A percentile compares a stretch with the other conserved stretches of the same genome.
These are phyloP conservation scores for Nannochloropsis salina DNA, from an alignment of 108 stramenopile species.

Conservation along the genomic window DNA sequence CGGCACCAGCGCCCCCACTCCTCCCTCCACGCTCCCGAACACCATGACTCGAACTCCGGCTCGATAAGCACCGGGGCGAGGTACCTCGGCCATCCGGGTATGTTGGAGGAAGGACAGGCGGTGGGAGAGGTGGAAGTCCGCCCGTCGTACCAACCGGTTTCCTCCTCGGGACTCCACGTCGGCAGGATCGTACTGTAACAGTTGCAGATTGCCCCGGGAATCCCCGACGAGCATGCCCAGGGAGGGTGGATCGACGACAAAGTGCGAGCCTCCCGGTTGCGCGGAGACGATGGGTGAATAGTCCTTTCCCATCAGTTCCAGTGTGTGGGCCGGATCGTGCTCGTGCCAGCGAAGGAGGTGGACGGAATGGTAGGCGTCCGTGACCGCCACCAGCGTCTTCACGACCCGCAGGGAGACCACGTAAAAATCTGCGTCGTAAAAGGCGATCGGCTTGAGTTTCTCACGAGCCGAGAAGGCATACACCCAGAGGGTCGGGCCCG, in stretches of 20 bases:
- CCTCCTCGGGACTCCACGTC: slow-evolving; percentile 80
- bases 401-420: slow-evolving; percentile 23
- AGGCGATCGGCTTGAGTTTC: slow-evolving; percentile 29
- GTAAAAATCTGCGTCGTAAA: slow-evolving; percentile 33
- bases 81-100: background rate
- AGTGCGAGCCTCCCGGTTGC: background rate
- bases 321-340: background rate
- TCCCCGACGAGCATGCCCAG: slow-evolving; percentile 41
- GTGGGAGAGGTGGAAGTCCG: slow-evolving; percentile 76
- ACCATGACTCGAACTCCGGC: background rate
- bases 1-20: slow-evolving; percentile 67
- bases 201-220: slow-evolving; percentile 49
- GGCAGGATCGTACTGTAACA: slow-evolving; percentile 83
- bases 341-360: background rate
- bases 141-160: slow-evolving; percentile 77
- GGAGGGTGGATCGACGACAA: slow-evolving; percentile 37
- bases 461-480: background rate
- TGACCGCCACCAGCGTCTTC: slow-evolving; percentile 23
- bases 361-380: slow-evolving; percentile 33
- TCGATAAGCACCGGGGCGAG: background rate
- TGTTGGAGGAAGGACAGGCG: slow-evolving; percentile 57
- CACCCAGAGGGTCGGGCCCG: background rate
- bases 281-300: background rate
- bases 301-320: background rate
- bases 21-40: slow-evolving; percentile 80